Evolutionary conservation across 75 land plant species (phyloP).

Genomic region (Gnetum montanum): DNA sequence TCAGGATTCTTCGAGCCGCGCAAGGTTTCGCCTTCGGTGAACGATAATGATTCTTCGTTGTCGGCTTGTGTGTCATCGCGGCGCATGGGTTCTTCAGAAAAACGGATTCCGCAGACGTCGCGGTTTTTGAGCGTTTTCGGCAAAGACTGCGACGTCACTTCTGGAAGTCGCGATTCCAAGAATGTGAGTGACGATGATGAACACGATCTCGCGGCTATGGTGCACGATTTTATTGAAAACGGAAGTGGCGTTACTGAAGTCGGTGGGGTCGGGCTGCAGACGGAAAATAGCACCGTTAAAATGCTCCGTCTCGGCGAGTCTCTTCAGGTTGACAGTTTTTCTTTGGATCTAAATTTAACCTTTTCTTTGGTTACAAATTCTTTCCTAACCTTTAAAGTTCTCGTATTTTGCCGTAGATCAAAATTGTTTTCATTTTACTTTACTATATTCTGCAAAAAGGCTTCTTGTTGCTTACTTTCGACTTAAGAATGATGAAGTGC

Average conservation of each 20-base stretch:
- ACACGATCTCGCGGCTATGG: conserved; percentile 69
- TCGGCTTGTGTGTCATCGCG: not conserved
- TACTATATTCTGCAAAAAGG: too few relatives aligned
- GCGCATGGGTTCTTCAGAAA: not conserved
- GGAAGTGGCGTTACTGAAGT: conserved; percentile 11
- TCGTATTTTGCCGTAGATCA: too few relatives aligned
- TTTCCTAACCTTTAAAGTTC: too few relatives aligned
- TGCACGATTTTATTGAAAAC: conserved; percentile 73
- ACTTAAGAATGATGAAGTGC: too few relatives aligned
- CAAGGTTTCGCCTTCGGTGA: conserved; percentile 8
- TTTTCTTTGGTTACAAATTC: too few relatives aligned
- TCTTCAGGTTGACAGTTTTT: conserved; percentile 5
- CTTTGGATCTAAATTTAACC: too few relatives aligned
- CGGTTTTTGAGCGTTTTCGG: not conserved
- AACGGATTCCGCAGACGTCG: conserved; percentile 3
- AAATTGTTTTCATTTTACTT: too few relatives aligned
- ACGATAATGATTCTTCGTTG: not conserved
- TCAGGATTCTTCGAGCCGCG: conserved; percentile 5
- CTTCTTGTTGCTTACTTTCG: too few relatives aligned
- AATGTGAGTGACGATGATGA: conserved; percentile 58
- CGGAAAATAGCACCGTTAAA: conserved; percentile 14
- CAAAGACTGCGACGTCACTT: not conserved
- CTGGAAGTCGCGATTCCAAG: not conserved
- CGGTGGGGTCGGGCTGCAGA: conserved; percentile 32
- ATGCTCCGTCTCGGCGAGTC: conserved; percentile 3